Evolutionary conservation across 805 yeast species (phyloP).

Genomic region (Ogataea salicorniae): DNA sequence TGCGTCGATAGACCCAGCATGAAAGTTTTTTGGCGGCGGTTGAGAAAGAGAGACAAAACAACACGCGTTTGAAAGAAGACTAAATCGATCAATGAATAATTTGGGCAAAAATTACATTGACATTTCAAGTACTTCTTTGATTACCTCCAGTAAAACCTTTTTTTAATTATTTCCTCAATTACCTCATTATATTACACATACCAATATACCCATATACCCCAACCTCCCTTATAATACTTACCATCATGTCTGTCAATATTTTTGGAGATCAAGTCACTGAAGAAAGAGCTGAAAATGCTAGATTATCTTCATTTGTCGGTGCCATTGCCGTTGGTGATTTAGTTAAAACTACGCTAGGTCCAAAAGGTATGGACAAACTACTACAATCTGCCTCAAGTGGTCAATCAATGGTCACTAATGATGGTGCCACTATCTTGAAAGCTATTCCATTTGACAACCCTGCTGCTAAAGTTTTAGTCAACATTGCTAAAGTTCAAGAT

Average conservation of each 20-base stretch:
- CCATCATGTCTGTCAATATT: slow-evolving; percentile 71
- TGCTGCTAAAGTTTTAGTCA: slow-evolving; percentile 93
- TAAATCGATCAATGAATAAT: not conserved
- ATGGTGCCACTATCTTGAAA: slow-evolving; percentile 95
- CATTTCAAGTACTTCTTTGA: too few species aligned
- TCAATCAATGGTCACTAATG: slow-evolving; percentile 81
- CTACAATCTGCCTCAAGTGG: slow-evolving; percentile 83
- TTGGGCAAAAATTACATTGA: not conserved
- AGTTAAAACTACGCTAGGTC: slow-evolving; percentile 91
- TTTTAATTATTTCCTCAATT: too few species aligned
- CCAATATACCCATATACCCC: too few species aligned
- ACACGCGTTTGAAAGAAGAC: not conserved
- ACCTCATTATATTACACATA: not conserved
- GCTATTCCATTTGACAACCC: slow-evolving; percentile 95
- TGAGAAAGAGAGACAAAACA: not conserved
- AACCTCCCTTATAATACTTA: too few species aligned
- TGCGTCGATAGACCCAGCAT: not conserved
- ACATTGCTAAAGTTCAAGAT: slow-evolving; percentile 93
- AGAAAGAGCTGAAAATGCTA: slow-evolving; percentile 97
- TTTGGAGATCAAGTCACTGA: slow-evolving; percentile 97
- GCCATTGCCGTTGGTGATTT: slow-evolving; percentile 99
- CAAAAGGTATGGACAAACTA: slow-evolving; percentile 98
- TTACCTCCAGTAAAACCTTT: too few species aligned
- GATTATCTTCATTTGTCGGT: slow-evolving; percentile 95
- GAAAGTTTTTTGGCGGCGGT: not conserved